Evolutionary conservation across 202 grass and related monocot genomes (phyloP), one percentile per base, ranked within the genome.

Genomic region (Carex arenaria): DNA sequence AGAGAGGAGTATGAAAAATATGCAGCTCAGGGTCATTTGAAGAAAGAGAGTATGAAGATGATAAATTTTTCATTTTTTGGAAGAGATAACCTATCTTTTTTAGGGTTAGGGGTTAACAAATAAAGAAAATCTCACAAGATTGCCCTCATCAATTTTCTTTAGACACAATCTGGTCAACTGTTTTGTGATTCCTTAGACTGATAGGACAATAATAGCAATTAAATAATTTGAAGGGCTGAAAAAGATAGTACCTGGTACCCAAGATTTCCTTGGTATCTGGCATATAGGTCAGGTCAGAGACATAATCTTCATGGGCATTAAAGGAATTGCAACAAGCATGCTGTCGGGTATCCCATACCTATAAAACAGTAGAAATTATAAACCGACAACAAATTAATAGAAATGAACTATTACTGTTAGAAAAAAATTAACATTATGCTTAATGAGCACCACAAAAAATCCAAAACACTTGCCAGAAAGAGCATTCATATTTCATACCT

Each of bases 261-360:
- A 98, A 53, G 80, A 98, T 94, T 89, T 98, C 89, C 87, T 88
- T 93, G 74, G 87, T 86, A 61, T 83, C 88, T 87, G 90, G 53
- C 55, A 90, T 72, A 83, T 86, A 98, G 55, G 78, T 89, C 82
- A 95, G 86, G 82, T 95, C 95, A 53, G 93, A 92, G 73, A 98
- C 88, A 84, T 95, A 98, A 90, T 95, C 93, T 92, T 98, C 91
- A 89, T 98, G 93, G 56, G 84, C 84, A 60, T 92, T 80, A 83
- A 98, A 98, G 64, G 89, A 80, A 85, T 98, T 93, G 71, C 93
- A 93, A 85, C 93, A 95, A 86, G 87, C 56, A 36, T 30, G 89
- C 36, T 92, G 82, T 78, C 93, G 79, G 49, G 96, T 93, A 88
- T 98, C 93, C 95, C 96, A 98, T 19, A 95, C 93, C 96, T 98